A percentile compares a stretch with the other conserved stretches of the same genome.
Conservation (phyloP, 495 filamentous ascomycete species). For the Penicillium cosmopolitanum region DNA sequence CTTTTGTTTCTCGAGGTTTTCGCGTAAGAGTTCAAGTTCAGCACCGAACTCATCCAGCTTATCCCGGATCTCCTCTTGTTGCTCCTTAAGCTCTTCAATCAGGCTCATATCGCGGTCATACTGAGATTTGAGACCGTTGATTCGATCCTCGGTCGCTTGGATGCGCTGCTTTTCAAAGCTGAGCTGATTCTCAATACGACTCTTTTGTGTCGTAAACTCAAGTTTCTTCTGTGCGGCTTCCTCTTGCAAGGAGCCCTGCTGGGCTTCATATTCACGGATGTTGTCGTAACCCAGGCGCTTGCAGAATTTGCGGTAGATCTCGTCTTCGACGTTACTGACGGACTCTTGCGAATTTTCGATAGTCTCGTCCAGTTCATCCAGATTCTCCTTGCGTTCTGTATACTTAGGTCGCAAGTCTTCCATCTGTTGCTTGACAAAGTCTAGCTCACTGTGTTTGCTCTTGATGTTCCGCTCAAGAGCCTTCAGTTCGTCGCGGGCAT, state of each 20-base stretch:
- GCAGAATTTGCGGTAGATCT: conserved; percentile 87
- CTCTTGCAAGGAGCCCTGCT: conserved; percentile 88
- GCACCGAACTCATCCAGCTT: conserved; percentile 72
- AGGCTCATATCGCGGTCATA: conserved; percentile 65
- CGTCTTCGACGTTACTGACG: conserved; percentile 85
- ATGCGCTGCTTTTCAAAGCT: conserved; percentile 76
- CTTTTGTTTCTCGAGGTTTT: conserved; percentile 69
- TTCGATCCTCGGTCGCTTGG: conserved; percentile 66
- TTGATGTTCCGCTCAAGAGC: conserved; percentile 83
- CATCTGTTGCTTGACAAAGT: conserved; percentile 70
- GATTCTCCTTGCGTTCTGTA: conserved; percentile 65
- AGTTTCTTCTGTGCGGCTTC: conserved; percentile 84
- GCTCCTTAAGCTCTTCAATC: conserved; percentile 67
- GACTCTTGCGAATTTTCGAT: conserved; percentile 72
- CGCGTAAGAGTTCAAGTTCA: conserved; percentile 74
- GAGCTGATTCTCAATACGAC: conserved; percentile 75
- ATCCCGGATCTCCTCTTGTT: conserved; percentile 75
- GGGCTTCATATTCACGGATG: conserved; percentile 90
- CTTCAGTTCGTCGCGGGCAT: conserved; percentile 73
- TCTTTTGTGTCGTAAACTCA: conserved; percentile 83
- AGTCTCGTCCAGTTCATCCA: conserved; percentile 66
- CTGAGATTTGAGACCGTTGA: conserved; percentile 66
- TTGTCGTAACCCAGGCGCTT: conserved; percentile 81
- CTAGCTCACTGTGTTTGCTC: conserved; percentile 83
- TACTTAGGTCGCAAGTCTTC: conserved; percentile 78